Evolutionary conservation across 345 rosid species (phyloP).

Genomic region (Mercurialis annua): DNA sequence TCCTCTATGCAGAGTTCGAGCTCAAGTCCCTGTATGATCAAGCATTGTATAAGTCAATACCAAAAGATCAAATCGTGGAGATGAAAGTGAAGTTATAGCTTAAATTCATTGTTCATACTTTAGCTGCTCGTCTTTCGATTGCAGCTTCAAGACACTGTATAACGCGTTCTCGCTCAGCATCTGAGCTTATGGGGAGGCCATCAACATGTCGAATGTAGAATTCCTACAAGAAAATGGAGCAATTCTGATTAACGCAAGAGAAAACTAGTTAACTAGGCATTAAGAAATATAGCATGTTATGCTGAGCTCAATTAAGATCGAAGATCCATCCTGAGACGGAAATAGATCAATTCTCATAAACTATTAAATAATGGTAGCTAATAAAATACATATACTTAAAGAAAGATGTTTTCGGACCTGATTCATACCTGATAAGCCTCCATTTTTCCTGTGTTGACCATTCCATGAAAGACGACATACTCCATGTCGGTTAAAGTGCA

Average conservation of each 20-base stretch:
- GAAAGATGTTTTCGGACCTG: neutral
- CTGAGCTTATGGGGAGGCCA: constrained; percentile 52
- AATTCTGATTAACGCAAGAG: constrained; percentile 12
- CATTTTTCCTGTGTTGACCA: constrained; percentile 60
- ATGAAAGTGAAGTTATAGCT: neutral
- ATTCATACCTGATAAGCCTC: constrained; percentile 82
- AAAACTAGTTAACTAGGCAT: constrained; percentile 5
- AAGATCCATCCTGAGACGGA: constrained; percentile 15
- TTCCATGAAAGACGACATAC: constrained; percentile 85
- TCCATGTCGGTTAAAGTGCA: constrained; percentile 96
- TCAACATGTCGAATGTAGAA: constrained; percentile 61
- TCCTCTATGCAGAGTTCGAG: constrained; percentile 49
- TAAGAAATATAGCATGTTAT: neutral
- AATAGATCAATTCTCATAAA: neutral
- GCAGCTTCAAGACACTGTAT: constrained; percentile 58
- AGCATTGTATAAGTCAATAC: neutral
- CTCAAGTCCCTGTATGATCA: constrained; percentile 43
- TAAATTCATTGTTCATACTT: constrained; percentile 25
- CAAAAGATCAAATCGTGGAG: neutral
- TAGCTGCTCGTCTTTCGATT: constrained; percentile 47
- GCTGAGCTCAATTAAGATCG: constrained; percentile 11
- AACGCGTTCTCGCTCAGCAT: constrained; percentile 55
- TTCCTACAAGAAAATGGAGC: constrained; percentile 42
- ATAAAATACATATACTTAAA: neutral
- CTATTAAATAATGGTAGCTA: too few relatives aligned